A percentile compares a stretch with the other conserved stretches of the same genome.
phyloP scores from a whole-genome alignment of 805 yeast species.

The Nakazawaea anatomiae region DNA sequence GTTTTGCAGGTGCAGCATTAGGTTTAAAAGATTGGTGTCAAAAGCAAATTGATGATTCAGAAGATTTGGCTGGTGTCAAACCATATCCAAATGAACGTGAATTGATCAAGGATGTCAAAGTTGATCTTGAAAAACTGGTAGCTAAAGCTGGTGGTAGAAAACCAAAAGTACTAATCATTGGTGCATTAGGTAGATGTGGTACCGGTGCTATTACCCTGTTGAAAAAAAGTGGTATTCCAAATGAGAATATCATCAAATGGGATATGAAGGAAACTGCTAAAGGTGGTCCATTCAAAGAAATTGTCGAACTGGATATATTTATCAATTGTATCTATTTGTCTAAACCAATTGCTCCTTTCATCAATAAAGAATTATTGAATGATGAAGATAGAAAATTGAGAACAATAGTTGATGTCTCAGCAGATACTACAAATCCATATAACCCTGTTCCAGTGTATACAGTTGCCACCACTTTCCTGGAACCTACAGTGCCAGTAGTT shows the following conservation, averaged over 20 bases:
- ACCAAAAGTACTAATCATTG: constrained; percentile 85
- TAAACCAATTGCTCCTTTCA: constrained; percentile 89
- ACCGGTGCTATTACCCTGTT: constrained; percentile 90
- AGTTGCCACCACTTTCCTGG: constrained; percentile 81
- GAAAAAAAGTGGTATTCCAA: constrained; percentile 82
- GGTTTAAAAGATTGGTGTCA: constrained; percentile 94
- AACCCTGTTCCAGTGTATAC: constrained; percentile 95
- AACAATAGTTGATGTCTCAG: constrained; percentile 95
- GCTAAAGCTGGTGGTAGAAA: constrained; percentile 55
- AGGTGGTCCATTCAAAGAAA: constrained; percentile 97
- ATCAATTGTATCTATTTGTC: constrained; percentile 95
- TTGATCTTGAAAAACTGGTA: constrained; percentile 49
- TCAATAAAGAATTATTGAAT: constrained; percentile 65
- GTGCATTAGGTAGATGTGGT: constrained; percentile 98
- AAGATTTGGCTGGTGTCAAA: constrained; percentile 70
- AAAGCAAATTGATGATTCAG: constrained; percentile 64
- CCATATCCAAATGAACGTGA: constrained; percentile 80
- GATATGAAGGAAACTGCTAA: constrained; percentile 93
- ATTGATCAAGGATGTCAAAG: constrained; percentile 66
- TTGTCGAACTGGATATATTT: constrained; percentile 81
- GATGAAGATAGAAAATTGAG: constrained; percentile 66
- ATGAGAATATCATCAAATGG: constrained; percentile 81
- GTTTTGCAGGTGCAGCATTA: constrained; percentile 99
- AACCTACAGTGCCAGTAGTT: constrained; percentile 85
- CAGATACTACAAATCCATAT: constrained; percentile 97